Conservation (phyloP, 257 asterid species). For the Paulownia fortunei region DNA sequence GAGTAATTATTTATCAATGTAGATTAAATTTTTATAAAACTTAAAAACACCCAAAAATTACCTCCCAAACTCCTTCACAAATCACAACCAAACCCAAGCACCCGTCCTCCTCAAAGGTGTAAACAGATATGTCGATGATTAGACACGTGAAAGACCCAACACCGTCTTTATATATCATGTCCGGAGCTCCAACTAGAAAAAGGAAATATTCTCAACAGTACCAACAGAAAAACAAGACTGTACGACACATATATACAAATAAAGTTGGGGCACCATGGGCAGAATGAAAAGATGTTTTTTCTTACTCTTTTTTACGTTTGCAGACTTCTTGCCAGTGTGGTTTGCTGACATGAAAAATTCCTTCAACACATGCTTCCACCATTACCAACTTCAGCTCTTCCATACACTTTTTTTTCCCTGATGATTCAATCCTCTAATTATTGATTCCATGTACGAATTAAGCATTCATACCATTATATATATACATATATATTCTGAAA, state of each 20-base stretch:
- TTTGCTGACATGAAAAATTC: slow-evolving; percentile 22
- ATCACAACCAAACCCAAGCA: too few relatives aligned
- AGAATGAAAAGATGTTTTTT: background rate
- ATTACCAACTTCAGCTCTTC: background rate
- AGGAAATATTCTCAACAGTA: slow-evolving; percentile 30
- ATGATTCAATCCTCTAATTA: background rate
- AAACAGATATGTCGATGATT: background rate
- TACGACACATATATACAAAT: background rate
- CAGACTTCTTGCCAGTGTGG: background rate
- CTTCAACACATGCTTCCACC: slow-evolving; percentile 10
- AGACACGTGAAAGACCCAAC: slow-evolving; percentile 28
- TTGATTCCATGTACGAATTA: too few relatives aligned
- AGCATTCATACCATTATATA: too few relatives aligned
- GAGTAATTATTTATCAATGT: too few relatives aligned
- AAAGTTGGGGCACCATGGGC: background rate
- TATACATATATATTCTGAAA: too few relatives aligned
- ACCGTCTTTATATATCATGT: slow-evolving; percentile 25
- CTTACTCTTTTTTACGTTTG: slow-evolving; percentile 7
- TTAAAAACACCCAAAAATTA: too few relatives aligned
- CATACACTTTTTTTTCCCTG: background rate
- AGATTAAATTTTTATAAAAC: too few relatives aligned
- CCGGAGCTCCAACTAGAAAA: slow-evolving; percentile 7
- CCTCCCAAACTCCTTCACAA: too few relatives aligned
- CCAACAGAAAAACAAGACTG: background rate
- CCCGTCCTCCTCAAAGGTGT: too few relatives aligned